A percentile compares a stretch with the other conserved stretches of the same genome.
These are phyloP conservation scores for Aureobasidium pullulans DNA, from an alignment of 2,329 filamentous ascomycete genomes.

Conservation along the genomic window DNA sequence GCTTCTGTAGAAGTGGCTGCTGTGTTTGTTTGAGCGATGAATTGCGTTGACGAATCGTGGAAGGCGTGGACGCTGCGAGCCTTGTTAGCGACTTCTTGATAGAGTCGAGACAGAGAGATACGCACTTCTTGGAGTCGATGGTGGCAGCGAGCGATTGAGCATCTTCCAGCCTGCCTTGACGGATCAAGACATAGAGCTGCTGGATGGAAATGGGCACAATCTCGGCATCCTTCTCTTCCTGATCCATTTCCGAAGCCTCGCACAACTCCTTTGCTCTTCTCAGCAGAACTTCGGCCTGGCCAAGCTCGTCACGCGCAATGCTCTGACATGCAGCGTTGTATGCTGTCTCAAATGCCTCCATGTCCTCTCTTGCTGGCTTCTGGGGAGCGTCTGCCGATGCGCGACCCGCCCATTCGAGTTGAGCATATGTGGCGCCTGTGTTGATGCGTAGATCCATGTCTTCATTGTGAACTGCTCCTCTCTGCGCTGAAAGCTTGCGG, in stretches of 20 bases:
- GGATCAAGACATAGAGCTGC: slow-evolving; percentile 63
- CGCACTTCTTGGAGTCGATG: slow-evolving; percentile 57
- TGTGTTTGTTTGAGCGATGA: slow-evolving; percentile 61
- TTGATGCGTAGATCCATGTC: slow-evolving; percentile 73
- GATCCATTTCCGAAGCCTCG: slow-evolving; percentile 50
- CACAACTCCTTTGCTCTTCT: slow-evolving; percentile 65
- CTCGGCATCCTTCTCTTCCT: slow-evolving; percentile 68
- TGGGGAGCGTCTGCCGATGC: slow-evolving; percentile 43
- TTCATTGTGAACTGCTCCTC: slow-evolving; percentile 48
- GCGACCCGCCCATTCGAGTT: slow-evolving; percentile 61
- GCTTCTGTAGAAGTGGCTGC: slow-evolving; percentile 40
- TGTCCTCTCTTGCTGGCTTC: slow-evolving; percentile 52
- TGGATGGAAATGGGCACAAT: slow-evolving; percentile 69
- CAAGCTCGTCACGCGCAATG: slow-evolving; percentile 62
- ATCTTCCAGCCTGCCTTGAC: slow-evolving; percentile 58
- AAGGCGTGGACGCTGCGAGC: slow-evolving; percentile 55
- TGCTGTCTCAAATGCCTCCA: slow-evolving; percentile 72
- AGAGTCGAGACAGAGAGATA: neutral
- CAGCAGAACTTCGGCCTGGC: slow-evolving; percentile 57
- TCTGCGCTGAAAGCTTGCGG: slow-evolving; percentile 44
- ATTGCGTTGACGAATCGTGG: slow-evolving; percentile 57
- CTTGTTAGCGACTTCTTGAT: neutral
- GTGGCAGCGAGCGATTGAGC: slow-evolving; percentile 55
- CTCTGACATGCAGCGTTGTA: slow-evolving; percentile 72
- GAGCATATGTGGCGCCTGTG: slow-evolving; percentile 61